Conservation (phyloP, 257 asterid genomes). For the Dorcoceras hygrometricum region DNA sequence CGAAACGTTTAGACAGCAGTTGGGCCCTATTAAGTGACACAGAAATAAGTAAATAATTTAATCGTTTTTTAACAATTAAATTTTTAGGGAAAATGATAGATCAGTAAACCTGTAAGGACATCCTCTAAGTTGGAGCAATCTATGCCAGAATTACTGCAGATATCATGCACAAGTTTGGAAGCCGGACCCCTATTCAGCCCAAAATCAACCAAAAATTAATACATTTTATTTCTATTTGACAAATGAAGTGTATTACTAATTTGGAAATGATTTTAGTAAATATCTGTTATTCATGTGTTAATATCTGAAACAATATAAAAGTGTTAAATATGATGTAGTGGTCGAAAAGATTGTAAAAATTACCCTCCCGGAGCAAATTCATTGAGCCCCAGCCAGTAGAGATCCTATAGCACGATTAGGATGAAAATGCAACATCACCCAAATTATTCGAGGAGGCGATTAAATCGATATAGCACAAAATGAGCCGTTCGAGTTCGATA, state of each 20-base stretch:
- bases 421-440: background rate
- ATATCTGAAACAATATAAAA: background rate
- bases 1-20: constrained; percentile 67
- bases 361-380: constrained; percentile 62
- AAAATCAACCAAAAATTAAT: background rate
- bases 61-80: background rate
- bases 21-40: constrained; percentile 54
- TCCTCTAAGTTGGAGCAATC: constrained; percentile 49
- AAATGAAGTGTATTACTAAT: background rate
- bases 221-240: background rate
- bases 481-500: background rate
- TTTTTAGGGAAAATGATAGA: background rate
- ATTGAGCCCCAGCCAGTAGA: constrained; percentile 60
- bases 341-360: constrained; percentile 13
- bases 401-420: constrained; percentile 24
- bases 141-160: constrained; percentile 43
- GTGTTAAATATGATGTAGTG: no score
- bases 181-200: constrained; percentile 44
- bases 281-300: background rate
- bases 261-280: background rate
- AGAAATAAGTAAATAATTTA: background rate
- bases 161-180: constrained; percentile 46
- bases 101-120: constrained; percentile 49
- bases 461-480: background rate
- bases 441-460: no score